phyloP scores from a whole-genome alignment of 2,329 filamentous ascomycete genomes.

The Aphanocladium album region DNA sequence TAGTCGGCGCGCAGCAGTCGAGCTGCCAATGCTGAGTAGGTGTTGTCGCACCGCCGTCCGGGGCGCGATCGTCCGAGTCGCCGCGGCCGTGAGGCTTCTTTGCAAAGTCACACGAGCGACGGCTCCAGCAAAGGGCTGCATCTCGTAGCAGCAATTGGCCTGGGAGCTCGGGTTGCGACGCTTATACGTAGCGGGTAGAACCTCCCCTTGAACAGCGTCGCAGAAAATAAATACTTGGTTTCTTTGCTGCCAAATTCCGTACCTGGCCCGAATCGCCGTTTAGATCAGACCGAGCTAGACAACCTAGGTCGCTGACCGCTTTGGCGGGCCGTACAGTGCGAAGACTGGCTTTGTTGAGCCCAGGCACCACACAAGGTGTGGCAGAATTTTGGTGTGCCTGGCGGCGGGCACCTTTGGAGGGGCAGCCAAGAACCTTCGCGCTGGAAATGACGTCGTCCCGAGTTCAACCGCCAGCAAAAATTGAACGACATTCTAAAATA shows the following conservation, averaged over 20 bases:
- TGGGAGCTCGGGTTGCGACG: background rate
- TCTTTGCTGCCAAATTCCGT: background rate
- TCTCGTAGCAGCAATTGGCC: background rate
- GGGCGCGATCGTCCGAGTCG: background rate
- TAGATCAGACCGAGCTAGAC: background rate
- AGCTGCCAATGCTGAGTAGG: background rate
- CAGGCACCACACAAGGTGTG: background rate
- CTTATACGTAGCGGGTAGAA: background rate
- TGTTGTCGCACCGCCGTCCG: background rate
- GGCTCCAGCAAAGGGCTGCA: background rate
- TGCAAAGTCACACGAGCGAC: background rate
- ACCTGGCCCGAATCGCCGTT: background rate
- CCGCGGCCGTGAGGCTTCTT: background rate
- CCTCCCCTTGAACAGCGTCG: background rate
- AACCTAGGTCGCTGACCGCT: background rate
- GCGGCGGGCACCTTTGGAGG: background rate
- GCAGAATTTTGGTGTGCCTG: background rate
- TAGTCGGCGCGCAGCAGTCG: background rate
- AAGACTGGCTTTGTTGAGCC: background rate
- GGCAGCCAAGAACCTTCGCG: background rate
- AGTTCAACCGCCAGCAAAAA: background rate
- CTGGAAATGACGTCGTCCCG: background rate
- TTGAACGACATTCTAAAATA: background rate
- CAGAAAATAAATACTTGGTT: background rate
- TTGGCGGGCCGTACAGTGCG: slow-evolving; percentile 2